Conservation (phyloP, 192 early-diverging fungal genomes). For the Linnemannia elongata region DNA sequence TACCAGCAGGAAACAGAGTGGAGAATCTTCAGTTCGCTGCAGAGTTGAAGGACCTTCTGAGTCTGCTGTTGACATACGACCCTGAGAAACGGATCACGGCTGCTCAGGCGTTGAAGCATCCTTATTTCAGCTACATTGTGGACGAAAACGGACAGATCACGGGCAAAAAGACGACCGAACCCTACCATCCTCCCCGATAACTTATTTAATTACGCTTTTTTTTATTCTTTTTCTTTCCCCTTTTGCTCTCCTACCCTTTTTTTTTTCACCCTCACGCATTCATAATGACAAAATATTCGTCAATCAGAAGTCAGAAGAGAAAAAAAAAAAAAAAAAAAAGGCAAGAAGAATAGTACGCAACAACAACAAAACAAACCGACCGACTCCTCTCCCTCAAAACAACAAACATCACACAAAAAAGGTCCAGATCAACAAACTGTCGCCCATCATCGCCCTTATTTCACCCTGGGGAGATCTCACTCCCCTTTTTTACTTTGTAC, state of each 20-base stretch:
- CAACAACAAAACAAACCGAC: no score
- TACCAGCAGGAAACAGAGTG: constrained; percentile 58
- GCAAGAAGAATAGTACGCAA: no score
- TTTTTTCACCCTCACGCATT: no score
- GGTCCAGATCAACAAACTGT: no score
- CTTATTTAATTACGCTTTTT: neutral
- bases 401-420: no score
- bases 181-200: neutral
- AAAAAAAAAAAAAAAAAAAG: no score
- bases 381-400: no score
- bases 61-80: constrained; percentile 82
- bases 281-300: no score
- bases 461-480: no score
- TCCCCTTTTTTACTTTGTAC: neutral
- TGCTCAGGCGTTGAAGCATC: constrained; percentile 86
- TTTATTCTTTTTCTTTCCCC: neutral
- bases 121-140: constrained; percentile 81
- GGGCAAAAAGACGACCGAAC: constrained; percentile 5
- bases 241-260: neutral
- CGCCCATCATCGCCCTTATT: neutral
- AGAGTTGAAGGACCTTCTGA: constrained; percentile 79
- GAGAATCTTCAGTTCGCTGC: constrained; percentile 61
- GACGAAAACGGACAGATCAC: constrained; percentile 55
- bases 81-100: constrained; percentile 87
- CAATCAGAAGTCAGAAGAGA: no score